Evolutionary conservation across 2,329 filamentous ascomycete genomes (phyloP), one percentile per base, ranked within the genome.

Genomic region (Beauveria pseudobassiana): DNA sequence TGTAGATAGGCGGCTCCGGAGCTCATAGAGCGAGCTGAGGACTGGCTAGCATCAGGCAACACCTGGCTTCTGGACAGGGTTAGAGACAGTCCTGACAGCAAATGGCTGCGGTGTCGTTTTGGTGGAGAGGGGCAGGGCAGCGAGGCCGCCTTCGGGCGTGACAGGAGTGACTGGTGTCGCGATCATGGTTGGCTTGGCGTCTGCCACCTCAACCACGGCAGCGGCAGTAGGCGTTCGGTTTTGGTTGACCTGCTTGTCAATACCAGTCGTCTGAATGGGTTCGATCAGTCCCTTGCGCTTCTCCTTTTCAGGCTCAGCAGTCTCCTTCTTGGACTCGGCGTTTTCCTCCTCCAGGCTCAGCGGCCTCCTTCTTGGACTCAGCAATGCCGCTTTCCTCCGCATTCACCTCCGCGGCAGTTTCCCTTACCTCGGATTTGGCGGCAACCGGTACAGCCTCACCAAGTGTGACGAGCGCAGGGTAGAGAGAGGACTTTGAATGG

Each of bases 201-300:
- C 24, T 18, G 16, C 38, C n/a, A 60, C 22, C 9, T 22, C 26
- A 38, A 42, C 28, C 45, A 54, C 46, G 20, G 63, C 28, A 89
- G 83, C 16, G 84, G 87, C 48, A 89, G 59, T 49, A 10, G 42
- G 14, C 14, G 30, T 42, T 26, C 7, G 20, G 18, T 38, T 49
- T 24, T 53, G 28, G 1, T 48, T 51, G 8, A 16, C 28, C 10
- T 53, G n/a, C 26, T 24, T 24, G 10, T 54, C 50, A 22, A 54
- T 61, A 28, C 20, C 84, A n/a, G 92, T 76, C 3, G 82, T 85
- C 43, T 74, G 76, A 57, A 89, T 87, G 20, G 84, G 83, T 30
- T 87, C 82, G 22, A 82, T 69, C 10, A 68, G 61, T 20, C 70
- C 65, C 61, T 71, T 77, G 40, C 60, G 60, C 30, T 50, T 61